Conservation (phyloP, 106 monocot species). For the Dioscorea dumetorum region DNA sequence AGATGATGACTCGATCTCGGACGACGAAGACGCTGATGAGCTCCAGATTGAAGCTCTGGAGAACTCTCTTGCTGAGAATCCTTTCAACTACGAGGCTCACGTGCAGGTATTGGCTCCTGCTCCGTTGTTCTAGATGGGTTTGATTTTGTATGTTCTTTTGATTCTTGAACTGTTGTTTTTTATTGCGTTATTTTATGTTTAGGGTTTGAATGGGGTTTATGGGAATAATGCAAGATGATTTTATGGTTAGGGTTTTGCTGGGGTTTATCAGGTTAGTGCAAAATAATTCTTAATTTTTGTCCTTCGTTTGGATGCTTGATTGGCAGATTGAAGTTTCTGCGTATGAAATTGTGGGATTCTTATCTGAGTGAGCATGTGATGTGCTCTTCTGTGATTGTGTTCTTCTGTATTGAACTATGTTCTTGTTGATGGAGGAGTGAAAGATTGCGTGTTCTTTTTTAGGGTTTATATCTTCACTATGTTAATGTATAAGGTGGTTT, state of each 20-base stretch:
- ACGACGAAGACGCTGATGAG: slow-evolving; percentile 31
- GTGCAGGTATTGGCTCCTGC: slow-evolving; percentile 27
- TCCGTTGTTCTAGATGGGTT: neutral
- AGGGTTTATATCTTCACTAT: too few species aligned
- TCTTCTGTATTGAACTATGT: neutral
- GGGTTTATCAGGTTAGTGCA: neutral
- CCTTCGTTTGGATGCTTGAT: neutral
- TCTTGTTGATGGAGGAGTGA: neutral
- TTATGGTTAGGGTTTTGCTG: slow-evolving; percentile 3
- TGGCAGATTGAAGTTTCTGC: neutral
- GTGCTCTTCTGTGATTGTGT: neutral
- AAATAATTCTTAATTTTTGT: too few species aligned
- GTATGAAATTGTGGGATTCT: neutral
- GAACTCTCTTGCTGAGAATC: slow-evolving; percentile 38
- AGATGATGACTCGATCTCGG: slow-evolving; percentile 26
- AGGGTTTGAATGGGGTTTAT: neutral
- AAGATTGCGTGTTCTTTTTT: neutral
- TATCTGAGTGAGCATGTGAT: neutral
- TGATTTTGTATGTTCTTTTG: neutral
- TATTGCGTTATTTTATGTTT: neutral
- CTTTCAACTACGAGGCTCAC: slow-evolving; percentile 54
- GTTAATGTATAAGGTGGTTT: too few species aligned
- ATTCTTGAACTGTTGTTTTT: neutral
- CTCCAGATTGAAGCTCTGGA: slow-evolving; percentile 36
- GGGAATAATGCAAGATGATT: neutral